These are phyloP conservation scores for Pinus taeda DNA, from an alignment of 75 land plant species.

Conservation along the genomic window DNA sequence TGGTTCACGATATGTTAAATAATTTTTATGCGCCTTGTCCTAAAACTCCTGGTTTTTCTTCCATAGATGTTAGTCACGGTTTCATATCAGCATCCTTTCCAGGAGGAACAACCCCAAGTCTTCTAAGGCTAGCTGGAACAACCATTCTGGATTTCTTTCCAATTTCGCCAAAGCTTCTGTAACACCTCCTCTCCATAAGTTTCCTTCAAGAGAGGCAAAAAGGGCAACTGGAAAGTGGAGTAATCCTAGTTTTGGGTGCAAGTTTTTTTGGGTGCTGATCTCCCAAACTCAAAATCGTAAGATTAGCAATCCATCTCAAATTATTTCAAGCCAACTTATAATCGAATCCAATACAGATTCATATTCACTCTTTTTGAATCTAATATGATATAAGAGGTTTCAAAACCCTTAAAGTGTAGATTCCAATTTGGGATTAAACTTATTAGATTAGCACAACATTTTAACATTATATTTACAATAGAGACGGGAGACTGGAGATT, in stretches of 20 bases:
- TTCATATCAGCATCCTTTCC: neutral
- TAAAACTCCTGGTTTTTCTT: neutral
- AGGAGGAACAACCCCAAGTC: neutral
- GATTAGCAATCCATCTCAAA: too few species aligned
- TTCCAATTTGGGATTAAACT: too few species aligned
- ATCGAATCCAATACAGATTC: too few species aligned
- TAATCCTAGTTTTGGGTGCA: neutral
- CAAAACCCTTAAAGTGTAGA: too few species aligned
- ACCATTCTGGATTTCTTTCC: neutral
- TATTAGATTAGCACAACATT: too few species aligned
- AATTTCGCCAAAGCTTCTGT: too few species aligned
- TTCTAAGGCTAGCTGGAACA: slow-evolving; percentile 12
- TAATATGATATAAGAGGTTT: too few species aligned
- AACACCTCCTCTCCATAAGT: neutral
- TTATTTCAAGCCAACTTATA: too few species aligned
- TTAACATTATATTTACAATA: too few species aligned
- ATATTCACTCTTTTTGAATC: too few species aligned
- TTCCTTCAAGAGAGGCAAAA: neutral
- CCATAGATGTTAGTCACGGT: neutral
- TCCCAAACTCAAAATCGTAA: too few species aligned
- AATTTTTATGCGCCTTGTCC: neutral
- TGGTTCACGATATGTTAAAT: neutral
- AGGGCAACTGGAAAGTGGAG: neutral
- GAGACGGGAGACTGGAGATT: too few species aligned
- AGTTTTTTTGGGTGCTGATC: neutral